Percentiles rank a stretch among this genome's conserved stretches.
Evolutionary conservation across 2,329 filamentous ascomycete genomes (phyloP).

Genomic region (Stagonosporopsis rhizophila): DNA sequence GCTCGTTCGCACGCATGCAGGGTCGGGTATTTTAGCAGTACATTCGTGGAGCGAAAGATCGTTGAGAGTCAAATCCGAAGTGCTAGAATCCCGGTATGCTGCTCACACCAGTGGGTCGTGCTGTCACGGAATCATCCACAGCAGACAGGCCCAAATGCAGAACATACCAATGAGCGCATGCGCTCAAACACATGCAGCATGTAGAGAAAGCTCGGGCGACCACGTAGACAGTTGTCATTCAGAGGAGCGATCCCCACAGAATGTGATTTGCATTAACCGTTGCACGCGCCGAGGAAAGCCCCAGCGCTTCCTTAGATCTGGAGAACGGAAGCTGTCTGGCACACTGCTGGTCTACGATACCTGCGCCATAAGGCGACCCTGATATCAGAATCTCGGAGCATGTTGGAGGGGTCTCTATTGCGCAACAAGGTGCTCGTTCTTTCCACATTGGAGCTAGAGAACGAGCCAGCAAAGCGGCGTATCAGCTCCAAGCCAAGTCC

Average conservation of each 20-base stretch:
- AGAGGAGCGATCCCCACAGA: conserved; percentile 13
- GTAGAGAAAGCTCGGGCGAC: conserved; percentile 16
- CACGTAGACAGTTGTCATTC: conserved; percentile 10
- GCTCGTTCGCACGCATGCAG: conserved; percentile 41
- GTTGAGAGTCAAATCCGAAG: neutral
- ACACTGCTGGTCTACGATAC: conserved; percentile 23
- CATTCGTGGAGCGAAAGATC: neutral
- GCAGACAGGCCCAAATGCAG: conserved; percentile 9
- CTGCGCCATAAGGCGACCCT: conserved; percentile 17
- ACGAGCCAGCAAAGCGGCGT: conserved; percentile 35
- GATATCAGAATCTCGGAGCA: conserved; percentile 13
- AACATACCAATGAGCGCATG: conserved; percentile 11
- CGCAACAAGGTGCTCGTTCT: conserved; percentile 40
- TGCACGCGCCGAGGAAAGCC: conserved; percentile 44
- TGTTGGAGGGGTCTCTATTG: conserved; percentile 20
- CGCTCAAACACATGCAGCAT: conserved; percentile 4
- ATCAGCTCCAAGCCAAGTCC: conserved; percentile 37
- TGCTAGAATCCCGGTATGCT: conserved; percentile 10
- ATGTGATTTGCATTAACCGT: conserved; percentile 40
- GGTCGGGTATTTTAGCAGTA: conserved; percentile 24
- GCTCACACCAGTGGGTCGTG: conserved; percentile 17
- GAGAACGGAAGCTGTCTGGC: conserved; percentile 16
- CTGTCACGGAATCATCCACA: conserved; percentile 18
- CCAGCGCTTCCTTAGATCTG: conserved; percentile 40
- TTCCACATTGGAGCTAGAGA: conserved; percentile 30